Base-by-base conservation (phyloP, 257 asterid species). In the Galeopsis tetrahit region DNA sequence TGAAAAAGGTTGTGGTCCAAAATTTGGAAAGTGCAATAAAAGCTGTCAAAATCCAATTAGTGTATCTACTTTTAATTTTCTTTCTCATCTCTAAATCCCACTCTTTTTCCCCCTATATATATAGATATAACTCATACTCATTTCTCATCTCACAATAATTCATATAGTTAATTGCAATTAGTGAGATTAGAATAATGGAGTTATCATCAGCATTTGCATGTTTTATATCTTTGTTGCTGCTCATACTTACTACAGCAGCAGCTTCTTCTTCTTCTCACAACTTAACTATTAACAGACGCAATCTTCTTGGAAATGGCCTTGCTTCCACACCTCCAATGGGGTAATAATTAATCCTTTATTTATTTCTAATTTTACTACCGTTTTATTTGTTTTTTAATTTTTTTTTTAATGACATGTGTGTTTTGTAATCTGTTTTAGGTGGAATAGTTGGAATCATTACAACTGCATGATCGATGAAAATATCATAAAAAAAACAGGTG, bases 401-500 rank as follows among this genome's bases (percentile, higher is more conserved):
- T n/a, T n/a, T n/a, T n/a, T 21, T 21, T 21, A 21, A 21, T 21
- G 28, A 21, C 1, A 21, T 21, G 28, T 21, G 28, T 21, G 28
- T 21, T 21, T 35, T 28, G 11, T 34, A 5, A 34, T 73, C 17
- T 49, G 36, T 70, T 11, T 68, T 69, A 89, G 97, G 72, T 92
- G 98, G 98, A 92, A 86, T 75, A 92, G 96, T 72, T 92, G 98
- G 98, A 92, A 92, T 63, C 92, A 89, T 74, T 89, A 89, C 57
- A 63, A 32, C 34, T 92, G 97, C 77, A 66, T 71, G 13, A 78
- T 92, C 69, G 90, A 88, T 70, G 98, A 92, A 68, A 81, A 75
- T 35, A 68, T 84, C 70, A 84, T 92, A 66, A 86, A 55, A 84
- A 75, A 83, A 82, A 88, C 96, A 35, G 97, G 96, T 87, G 61